Conservation (phyloP, 805 yeast species). For the Yamadazyma sp. region DNA sequence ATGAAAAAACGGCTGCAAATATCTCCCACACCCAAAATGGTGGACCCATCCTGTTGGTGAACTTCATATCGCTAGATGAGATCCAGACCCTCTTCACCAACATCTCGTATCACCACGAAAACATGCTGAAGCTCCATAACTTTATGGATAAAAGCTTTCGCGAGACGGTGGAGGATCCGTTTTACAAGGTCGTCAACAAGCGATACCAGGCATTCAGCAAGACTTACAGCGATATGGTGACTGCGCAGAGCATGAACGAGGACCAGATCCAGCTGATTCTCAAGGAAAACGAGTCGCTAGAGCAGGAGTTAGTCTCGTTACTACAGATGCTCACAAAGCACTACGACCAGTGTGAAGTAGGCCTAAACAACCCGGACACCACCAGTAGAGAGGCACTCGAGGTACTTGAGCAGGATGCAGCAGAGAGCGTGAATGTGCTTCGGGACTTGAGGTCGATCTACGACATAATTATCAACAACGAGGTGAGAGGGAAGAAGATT, state of each 20-base stretch:
- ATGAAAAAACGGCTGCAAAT: not conserved
- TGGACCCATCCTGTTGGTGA: slow-evolving; percentile 19
- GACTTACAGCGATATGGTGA: slow-evolving; percentile 20
- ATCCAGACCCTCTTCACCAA: slow-evolving; percentile 26
- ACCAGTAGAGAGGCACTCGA: slow-evolving; percentile 22
- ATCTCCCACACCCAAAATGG: not conserved
- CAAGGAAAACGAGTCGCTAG: slow-evolving; percentile 50
- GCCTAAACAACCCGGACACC: slow-evolving; percentile 22
- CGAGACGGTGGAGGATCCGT: slow-evolving; percentile 19
- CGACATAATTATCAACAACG: slow-evolving; percentile 37
- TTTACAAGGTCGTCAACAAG: slow-evolving; percentile 16
- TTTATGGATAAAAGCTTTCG: slow-evolving; percentile 18
- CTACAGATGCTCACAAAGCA: slow-evolving; percentile 75
- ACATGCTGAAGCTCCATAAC: slow-evolving; percentile 22
- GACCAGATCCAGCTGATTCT: slow-evolving; percentile 23
- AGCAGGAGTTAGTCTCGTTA: slow-evolving; percentile 67
- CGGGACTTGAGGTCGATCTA: slow-evolving; percentile 42
- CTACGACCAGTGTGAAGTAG: slow-evolving; percentile 73
- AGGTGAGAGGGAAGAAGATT: slow-evolving; percentile 28
- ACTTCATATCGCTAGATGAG: slow-evolving; percentile 36
- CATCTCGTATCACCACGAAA: slow-evolving; percentile 26
- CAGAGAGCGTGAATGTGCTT: slow-evolving; percentile 58
- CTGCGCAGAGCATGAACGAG: slow-evolving; percentile 18
- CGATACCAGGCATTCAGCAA: slow-evolving; percentile 17
- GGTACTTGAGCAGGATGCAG: slow-evolving; percentile 52